Conservation (phyloP, 768 basidiomycete species). For the Tulasnella sp. region DNA sequence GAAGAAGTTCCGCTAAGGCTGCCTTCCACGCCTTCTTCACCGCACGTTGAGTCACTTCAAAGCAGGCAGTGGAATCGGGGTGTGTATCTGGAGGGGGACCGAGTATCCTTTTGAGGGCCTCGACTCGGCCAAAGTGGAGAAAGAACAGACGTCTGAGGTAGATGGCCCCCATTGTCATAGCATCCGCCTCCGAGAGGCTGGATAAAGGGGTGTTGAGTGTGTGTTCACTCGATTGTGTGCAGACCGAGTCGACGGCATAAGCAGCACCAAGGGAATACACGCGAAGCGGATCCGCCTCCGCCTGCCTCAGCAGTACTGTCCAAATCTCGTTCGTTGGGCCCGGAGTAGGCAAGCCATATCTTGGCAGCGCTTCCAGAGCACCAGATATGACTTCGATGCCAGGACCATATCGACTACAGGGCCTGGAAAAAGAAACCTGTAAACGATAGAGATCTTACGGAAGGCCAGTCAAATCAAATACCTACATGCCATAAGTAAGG, state of each 20-base stretch:
- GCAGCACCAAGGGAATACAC: slow-evolving; percentile 67
- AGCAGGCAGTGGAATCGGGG: not conserved
- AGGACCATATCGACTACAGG: slow-evolving; percentile 28
- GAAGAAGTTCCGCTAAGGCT: slow-evolving; percentile 22
- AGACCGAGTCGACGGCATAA: slow-evolving; percentile 66
- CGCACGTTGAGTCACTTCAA: not conserved
- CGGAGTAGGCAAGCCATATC: slow-evolving; percentile 53
- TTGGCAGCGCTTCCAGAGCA: slow-evolving; percentile 54
- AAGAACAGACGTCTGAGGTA: slow-evolving; percentile 81
- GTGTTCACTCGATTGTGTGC: slow-evolving; percentile 69
- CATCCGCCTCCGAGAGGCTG: slow-evolving; percentile 65
- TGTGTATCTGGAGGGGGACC: slow-evolving; percentile 17
- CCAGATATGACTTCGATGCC: slow-evolving; percentile 54
- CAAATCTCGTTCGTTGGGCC: slow-evolving; percentile 5
- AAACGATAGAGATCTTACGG: not conserved
- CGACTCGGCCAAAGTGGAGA: slow-evolving; percentile 74
- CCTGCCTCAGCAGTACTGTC: slow-evolving; percentile 56
- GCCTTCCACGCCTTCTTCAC: slow-evolving; percentile 27
- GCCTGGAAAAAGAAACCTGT: not conserved
- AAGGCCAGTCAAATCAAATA: not conserved
- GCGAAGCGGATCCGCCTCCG: slow-evolving; percentile 65
- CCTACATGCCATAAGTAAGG: slow-evolving; percentile 25
- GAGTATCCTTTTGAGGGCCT: slow-evolving; percentile 74
- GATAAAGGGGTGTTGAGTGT: slow-evolving; percentile 65
- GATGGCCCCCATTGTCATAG: slow-evolving; percentile 62